phyloP scores from a whole-genome alignment of 805 yeast species.

The Blastobotrys terrestris region DNA sequence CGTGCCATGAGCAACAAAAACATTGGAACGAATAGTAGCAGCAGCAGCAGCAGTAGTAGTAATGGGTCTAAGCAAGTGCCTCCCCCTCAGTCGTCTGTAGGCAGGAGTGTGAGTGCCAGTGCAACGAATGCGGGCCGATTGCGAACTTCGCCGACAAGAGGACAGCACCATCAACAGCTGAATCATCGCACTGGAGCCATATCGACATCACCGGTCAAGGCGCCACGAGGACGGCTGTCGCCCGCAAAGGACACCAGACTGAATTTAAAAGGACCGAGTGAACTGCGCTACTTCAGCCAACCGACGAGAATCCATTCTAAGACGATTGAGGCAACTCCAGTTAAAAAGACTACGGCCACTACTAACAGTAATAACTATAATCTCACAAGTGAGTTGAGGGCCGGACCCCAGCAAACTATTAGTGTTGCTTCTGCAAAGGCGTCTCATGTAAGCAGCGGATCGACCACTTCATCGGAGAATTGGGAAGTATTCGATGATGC shows the following conservation, averaged over 20 bases:
- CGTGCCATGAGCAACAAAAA: background rate
- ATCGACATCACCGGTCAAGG: background rate
- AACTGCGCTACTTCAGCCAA: background rate
- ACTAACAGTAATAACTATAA: too few species aligned
- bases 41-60: background rate
- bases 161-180: background rate
- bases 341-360: background rate
- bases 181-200: background rate
- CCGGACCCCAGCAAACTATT: background rate
- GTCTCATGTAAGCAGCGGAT: background rate
- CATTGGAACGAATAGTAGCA: background rate
- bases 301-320: background rate
- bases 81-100: too few species aligned
- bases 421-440: constrained; percentile 1
- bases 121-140: background rate
- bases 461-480: constrained; percentile 13
- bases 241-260: background rate
- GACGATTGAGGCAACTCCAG: background rate
- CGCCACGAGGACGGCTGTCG: background rate
- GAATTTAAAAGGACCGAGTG: background rate
- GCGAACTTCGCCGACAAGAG: background rate
- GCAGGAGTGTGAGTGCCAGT: background rate
- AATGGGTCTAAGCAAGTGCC: too few species aligned
- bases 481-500: constrained; percentile 18
- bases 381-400: background rate